These are phyloP conservation scores for Hortiboletus campestris DNA, from an alignment of 768 basidiomycete species.

Conservation along the genomic window DNA sequence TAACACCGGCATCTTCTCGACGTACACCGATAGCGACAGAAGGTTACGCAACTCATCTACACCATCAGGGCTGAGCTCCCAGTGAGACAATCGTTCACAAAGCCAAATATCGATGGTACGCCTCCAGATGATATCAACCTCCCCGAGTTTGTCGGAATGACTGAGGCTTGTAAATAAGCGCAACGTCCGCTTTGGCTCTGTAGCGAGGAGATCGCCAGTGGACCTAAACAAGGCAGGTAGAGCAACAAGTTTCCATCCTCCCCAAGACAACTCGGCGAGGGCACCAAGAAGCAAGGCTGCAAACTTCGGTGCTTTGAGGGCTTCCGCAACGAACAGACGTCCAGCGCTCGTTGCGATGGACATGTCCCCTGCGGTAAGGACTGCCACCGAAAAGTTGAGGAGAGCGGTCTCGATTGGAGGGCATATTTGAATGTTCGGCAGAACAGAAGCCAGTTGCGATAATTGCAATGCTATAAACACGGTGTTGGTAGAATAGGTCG, in stretches of 20 bases:
- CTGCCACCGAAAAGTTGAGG: constrained; percentile 33
- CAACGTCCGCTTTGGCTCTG: constrained; percentile 42
- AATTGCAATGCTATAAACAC: constrained; percentile 36
- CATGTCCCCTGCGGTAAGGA: constrained; percentile 44
- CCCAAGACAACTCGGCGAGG: constrained; percentile 67
- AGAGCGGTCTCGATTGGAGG: constrained; percentile 31
- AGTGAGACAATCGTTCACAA: constrained; percentile 40
- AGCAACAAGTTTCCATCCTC: constrained; percentile 73
- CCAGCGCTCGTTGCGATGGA: constrained; percentile 37
- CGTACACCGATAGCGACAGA: constrained; percentile 50
- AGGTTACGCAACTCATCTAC: constrained; percentile 56
- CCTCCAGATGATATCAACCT: constrained; percentile 61
- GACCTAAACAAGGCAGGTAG: constrained; percentile 56
- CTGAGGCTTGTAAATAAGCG: constrained; percentile 51
- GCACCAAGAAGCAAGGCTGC: constrained; percentile 56
- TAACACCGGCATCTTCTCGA: constrained; percentile 43
- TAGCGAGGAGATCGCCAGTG: constrained; percentile 45
- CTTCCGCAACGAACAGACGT: constrained; percentile 43
- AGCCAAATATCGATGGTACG: constrained; percentile 52
- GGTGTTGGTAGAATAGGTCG: not conserved
- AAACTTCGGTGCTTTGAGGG: constrained; percentile 36
- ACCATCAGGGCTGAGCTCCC: constrained; percentile 38
- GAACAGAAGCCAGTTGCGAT: constrained; percentile 32
- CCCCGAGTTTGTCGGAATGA: constrained; percentile 48
- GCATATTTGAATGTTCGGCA: constrained; percentile 28